Conservation (phyloP, 257 asterid genomes). For the Rauvolfia tetraphylla region DNA sequence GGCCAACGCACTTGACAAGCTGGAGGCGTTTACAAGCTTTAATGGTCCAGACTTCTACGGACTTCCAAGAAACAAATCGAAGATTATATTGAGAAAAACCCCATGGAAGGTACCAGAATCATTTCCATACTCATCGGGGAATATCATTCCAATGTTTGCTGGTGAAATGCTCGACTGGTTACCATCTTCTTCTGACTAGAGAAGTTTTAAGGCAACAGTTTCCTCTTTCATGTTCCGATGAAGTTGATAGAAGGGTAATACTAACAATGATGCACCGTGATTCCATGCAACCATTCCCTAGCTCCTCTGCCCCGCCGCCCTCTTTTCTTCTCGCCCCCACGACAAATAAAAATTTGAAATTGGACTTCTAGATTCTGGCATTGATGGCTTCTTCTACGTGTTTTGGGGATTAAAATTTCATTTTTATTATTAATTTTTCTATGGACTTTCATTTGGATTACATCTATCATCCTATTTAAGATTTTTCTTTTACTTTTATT, state of each 20-base stretch:
- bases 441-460: background rate
- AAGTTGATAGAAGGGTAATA: background rate
- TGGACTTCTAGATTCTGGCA: too few species aligned
- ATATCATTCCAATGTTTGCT: constrained; percentile 83
- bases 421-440: background rate
- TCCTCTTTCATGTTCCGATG: background rate
- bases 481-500: too few species aligned
- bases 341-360: too few species aligned
- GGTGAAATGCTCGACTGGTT: constrained; percentile 81
- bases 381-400: background rate
- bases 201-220: too few species aligned
- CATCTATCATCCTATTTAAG: too few species aligned
- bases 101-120: constrained; percentile 79
- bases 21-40: constrained; percentile 89
- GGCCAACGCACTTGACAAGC: constrained; percentile 83
- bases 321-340: too few species aligned
- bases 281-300: too few species aligned
- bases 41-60: constrained; percentile 94
- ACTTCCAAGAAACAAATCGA: constrained; percentile 68
- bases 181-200: constrained; percentile 32
- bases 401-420: background rate
- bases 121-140: constrained; percentile 56
- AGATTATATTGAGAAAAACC: constrained; percentile 49
- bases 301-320: too few species aligned
- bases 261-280: too few species aligned